phyloP scores from a whole-genome alignment of 2,329 filamentous ascomycete genomes.

The Scedosporium dehoogii region DNA sequence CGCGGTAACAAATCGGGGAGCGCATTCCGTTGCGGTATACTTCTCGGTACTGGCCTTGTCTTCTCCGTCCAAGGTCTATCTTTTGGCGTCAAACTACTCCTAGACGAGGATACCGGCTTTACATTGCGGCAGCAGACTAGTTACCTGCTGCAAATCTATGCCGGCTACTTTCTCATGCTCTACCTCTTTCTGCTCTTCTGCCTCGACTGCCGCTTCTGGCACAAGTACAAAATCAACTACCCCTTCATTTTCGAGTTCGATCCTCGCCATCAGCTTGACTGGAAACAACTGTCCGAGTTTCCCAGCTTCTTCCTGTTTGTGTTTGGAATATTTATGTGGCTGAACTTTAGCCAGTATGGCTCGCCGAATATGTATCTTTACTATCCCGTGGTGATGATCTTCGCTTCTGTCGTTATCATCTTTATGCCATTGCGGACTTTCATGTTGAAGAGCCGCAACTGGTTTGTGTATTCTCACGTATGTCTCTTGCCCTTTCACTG shows the following conservation, averaged over 20 bases:
- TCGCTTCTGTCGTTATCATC: conserved; percentile 55
- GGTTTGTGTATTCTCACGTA: conserved; percentile 85
- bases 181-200: conserved; percentile 77
- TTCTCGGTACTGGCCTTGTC: conserved; percentile 58
- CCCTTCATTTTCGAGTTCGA: conserved; percentile 96
- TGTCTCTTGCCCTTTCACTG: conserved; percentile 9
- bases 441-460: conserved; percentile 67
- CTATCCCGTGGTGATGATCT: conserved; percentile 75
- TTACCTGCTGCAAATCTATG: conserved; percentile 83
- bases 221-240: conserved; percentile 81
- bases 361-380: conserved; percentile 64
- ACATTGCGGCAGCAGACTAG: conserved; percentile 42
- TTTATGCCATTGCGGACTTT: conserved; percentile 67
- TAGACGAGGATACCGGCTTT: conserved; percentile 31
- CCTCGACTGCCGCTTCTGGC: conserved; percentile 76
- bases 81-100: conserved; percentile 44
- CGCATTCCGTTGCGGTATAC: conserved; percentile 52
- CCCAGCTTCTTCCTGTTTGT: conserved; percentile 75
- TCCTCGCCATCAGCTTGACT: conserved; percentile 74
- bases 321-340: conserved; percentile 73
- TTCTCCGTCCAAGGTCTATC: conserved; percentile 58
- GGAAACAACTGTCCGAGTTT: conserved; percentile 78
- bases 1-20: conserved; percentile 45
- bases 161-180: conserved; percentile 78
- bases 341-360: conserved; percentile 72